Conservation (phyloP, 441 rosid species). For the Isatis lusitanica region DNA sequence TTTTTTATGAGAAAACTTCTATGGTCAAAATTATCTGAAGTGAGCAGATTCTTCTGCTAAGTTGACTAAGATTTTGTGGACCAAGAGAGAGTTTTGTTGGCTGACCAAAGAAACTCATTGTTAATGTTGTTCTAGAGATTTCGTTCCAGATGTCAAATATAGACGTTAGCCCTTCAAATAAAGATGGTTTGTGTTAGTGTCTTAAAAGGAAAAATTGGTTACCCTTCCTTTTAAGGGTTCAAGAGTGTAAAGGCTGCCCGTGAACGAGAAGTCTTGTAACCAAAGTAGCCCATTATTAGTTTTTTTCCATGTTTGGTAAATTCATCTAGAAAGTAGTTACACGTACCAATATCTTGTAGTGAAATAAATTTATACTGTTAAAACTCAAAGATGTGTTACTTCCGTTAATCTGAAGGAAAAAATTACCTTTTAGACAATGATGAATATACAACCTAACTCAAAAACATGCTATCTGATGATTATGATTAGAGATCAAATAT, state of each 20-base stretch:
- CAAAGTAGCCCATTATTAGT: too few relatives aligned
- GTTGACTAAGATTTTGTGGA: not conserved
- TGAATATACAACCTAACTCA: not conserved
- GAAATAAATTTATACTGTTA: too few relatives aligned
- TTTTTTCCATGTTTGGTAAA: too few relatives aligned
- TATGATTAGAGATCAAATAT: not conserved
- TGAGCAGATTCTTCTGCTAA: not conserved
- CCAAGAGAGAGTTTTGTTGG: not conserved
- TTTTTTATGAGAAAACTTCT: not conserved
- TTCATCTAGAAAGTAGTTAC: too few relatives aligned
- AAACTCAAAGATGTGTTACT: not conserved
- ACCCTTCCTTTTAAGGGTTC: not conserved
- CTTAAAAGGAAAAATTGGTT: not conserved
- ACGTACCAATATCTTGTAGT: too few relatives aligned
- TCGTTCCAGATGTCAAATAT: conserved; percentile 6
- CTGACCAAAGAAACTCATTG: not conserved
- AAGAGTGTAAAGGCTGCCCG: not conserved
- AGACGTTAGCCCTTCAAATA: not conserved
- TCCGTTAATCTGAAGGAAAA: not conserved
- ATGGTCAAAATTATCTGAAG: not conserved
- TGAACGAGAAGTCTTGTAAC: too few relatives aligned
- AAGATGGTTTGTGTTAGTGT: not conserved
- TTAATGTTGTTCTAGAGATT: not conserved
- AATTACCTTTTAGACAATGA: not conserved
- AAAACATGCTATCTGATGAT: not conserved